A percentile compares a stretch with the other conserved stretches of the same genome.
Conservation (phyloP, 129 eudicot species). For the Cynara cardunculus region DNA sequence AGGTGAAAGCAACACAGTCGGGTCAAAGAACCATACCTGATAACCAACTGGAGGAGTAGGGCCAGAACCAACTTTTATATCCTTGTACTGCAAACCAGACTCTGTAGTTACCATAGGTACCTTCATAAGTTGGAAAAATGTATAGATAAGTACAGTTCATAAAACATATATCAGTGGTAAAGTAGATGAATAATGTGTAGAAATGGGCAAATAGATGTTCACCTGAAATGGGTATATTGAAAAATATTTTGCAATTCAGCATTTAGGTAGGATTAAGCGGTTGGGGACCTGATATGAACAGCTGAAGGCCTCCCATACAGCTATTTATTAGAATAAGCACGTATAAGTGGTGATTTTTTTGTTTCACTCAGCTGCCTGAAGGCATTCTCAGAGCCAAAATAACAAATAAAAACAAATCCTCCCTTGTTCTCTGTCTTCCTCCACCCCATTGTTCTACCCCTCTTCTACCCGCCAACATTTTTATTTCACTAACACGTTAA, state of each 20-base stretch:
- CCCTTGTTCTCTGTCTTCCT: not conserved
- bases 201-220: not conserved
- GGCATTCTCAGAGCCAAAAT: too few relatives aligned
- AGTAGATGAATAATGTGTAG: not conserved
- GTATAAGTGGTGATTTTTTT: too few relatives aligned
- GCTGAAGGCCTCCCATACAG: too few relatives aligned
- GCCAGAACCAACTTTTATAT: constrained; percentile 82
- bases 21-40: constrained; percentile 53
- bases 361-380: too few relatives aligned
- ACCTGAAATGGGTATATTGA: not conserved
- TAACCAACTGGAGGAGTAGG: constrained; percentile 97
- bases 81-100: constrained; percentile 97
- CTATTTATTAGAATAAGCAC: too few relatives aligned
- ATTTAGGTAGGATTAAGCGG: not conserved
- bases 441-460: not conserved
- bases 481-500: not conserved
- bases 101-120: constrained; percentile 94
- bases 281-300: not conserved
- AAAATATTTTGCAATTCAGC: not conserved
- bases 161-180: not conserved
- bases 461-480: not conserved
- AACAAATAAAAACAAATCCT: too few relatives aligned
- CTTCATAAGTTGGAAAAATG: constrained; percentile 37
- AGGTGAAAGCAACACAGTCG: not conserved
- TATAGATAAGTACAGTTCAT: constrained; percentile 5